Conservation (phyloP, 2,329 filamentous ascomycete species). For the Mycosphaerella sp. region DNA sequence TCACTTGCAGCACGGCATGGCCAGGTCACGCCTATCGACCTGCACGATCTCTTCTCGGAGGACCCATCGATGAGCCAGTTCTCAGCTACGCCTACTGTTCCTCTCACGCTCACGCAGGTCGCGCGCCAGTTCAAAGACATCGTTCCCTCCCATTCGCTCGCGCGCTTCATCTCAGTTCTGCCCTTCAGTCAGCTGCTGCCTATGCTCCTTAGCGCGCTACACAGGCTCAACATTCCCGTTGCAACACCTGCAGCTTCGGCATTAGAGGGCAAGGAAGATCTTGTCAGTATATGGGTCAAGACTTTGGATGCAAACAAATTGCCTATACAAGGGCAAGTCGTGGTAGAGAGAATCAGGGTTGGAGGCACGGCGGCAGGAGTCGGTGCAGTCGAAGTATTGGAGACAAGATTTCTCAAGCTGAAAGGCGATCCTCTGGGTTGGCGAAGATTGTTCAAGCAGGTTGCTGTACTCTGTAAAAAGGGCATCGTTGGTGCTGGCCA, state of each 20-base stretch:
- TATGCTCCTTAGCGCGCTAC: constrained; percentile 72
- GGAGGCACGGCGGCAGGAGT: constrained; percentile 28
- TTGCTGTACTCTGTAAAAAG: constrained; percentile 82
- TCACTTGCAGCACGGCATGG: constrained; percentile 27
- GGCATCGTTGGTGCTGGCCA: constrained; percentile 48
- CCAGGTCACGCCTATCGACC: constrained; percentile 31
- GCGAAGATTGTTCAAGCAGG: constrained; percentile 93
- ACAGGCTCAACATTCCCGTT: constrained; percentile 76
- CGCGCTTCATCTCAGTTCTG: constrained; percentile 85
- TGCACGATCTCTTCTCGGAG: constrained; percentile 64
- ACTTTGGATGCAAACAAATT: constrained; percentile 68
- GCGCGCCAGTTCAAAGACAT: constrained; percentile 87
- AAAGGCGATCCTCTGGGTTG: constrained; percentile 97
- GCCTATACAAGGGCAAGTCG: constrained; percentile 66
- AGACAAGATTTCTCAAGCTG: constrained; percentile 86
- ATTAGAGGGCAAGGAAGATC: constrained; percentile 45
- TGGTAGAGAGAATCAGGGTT: constrained; percentile 60
- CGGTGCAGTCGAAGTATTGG: constrained; percentile 56
- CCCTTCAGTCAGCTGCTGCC: constrained; percentile 69
- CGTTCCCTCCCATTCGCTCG: constrained; percentile 77
- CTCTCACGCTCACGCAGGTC: constrained; percentile 79
- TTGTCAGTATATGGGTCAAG: constrained; percentile 58
- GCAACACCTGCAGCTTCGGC: constrained; percentile 38
- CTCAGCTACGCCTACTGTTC: constrained; percentile 68
- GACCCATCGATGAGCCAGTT: constrained; percentile 85